These are phyloP conservation scores for Aspergillus cristatus DNA, from an alignment of 495 filamentous ascomycete species.

Conservation along the genomic window DNA sequence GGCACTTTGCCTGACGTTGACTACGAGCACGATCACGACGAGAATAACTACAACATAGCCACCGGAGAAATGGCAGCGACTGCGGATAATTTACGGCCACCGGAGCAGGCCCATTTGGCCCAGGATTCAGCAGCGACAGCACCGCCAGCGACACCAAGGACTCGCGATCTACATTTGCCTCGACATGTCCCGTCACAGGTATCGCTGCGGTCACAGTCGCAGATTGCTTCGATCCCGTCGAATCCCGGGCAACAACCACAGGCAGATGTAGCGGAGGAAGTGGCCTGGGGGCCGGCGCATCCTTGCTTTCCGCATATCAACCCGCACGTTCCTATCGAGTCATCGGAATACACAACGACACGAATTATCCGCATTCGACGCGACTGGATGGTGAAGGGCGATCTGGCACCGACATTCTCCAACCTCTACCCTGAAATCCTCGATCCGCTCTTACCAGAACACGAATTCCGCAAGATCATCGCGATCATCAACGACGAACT, in stretches of 20 bases:
- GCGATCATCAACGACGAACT: conserved; percentile 67
- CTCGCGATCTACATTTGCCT: conserved; percentile 15
- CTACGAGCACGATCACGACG: neutral
- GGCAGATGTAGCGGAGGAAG: conserved; percentile 37
- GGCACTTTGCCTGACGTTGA: conserved; percentile 4
- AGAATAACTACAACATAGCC: conserved; percentile 20
- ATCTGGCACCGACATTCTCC: conserved; percentile 86
- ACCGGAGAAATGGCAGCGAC: conserved; percentile 37
- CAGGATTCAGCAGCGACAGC: conserved; percentile 17
- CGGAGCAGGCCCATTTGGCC: conserved; percentile 22
- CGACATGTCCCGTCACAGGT: conserved; percentile 31
- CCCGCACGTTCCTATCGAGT: conserved; percentile 74
- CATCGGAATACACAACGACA: conserved; percentile 62
- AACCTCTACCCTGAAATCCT: conserved; percentile 95
- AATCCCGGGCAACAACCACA: conserved; percentile 37
- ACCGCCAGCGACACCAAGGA: conserved; percentile 8
- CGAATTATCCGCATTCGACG: conserved; percentile 83
- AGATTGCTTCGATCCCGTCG: conserved; percentile 33
- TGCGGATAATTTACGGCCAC: conserved; percentile 22
- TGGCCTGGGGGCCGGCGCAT: conserved; percentile 76
- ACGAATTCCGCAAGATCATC: conserved; percentile 73
- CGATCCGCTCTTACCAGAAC: conserved; percentile 70
- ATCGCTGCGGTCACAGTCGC: conserved; percentile 33
- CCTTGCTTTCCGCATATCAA: conserved; percentile 92
- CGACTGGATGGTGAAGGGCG: conserved; percentile 84